Evolutionary conservation across 78 protist species (phyloP).

Genomic region (slime mould (Dictyostelium discoideum)): DNA sequence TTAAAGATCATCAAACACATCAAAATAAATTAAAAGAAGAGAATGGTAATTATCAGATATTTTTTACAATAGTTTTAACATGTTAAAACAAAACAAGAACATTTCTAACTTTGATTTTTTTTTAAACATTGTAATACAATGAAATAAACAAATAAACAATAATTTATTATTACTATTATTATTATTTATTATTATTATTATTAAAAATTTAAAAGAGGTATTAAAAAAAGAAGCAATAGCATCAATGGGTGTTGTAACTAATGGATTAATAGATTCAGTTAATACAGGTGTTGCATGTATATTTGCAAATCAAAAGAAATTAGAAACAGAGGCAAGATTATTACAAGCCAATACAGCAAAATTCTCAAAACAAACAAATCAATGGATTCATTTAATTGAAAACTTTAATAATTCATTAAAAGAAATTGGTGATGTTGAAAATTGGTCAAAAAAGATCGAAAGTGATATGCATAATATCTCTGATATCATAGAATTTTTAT

Average conservation of each 20-base stretch:
- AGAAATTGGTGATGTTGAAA: conserved; percentile 86
- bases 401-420: conserved; percentile 74
- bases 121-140: no score
- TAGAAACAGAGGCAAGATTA: conserved; percentile 72
- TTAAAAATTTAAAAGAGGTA: background rate
- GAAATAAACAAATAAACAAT: no score
- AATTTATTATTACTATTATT: no score
- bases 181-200: no score
- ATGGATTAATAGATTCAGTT: conserved; percentile 74
- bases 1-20: conserved; percentile 71
- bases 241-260: conserved; percentile 63
- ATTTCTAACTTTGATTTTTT: no score
- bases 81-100: no score
- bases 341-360: conserved; percentile 61
- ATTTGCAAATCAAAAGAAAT: conserved; percentile 80
- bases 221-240: conserved; percentile 60
- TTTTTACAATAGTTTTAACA: no score
- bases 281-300: conserved; percentile 81
- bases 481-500: conserved; percentile 65
- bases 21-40: conserved; percentile 67
- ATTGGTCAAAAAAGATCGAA: conserved; percentile 83
- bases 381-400: conserved; percentile 62
- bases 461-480: conserved; percentile 77
- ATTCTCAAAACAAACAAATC: conserved; percentile 79
- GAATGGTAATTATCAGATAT: conserved; percentile 46